phyloP scores from a whole-genome alignment of 768 basidiomycete genomes.

The Leccinum uliginosum region DNA sequence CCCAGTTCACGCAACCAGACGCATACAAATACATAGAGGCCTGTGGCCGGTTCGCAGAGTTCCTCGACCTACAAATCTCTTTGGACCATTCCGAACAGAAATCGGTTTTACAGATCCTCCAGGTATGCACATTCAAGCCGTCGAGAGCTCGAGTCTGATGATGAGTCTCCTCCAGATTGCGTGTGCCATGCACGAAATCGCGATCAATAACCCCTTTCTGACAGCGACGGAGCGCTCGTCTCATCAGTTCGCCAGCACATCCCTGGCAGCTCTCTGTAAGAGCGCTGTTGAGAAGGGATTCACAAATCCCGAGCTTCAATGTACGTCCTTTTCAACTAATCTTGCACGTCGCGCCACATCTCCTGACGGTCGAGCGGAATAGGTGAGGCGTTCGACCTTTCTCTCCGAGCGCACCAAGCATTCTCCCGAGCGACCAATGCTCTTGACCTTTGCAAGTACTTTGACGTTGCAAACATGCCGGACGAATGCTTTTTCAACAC shows the following conservation, averaged over 20 bases:
- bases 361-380: constrained; percentile 3
- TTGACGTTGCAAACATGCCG: neutral
- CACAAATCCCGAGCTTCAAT: neutral
- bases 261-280: constrained; percentile 9
- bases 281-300: neutral
- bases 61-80: constrained; percentile 2
- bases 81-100: constrained; percentile 10
- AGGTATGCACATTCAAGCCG: constrained; percentile 9
- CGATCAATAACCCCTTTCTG: constrained; percentile 12
- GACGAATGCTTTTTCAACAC: neutral
- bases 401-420: neutral
- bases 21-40: constrained; percentile 2
- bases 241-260: constrained; percentile 6
- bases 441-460: constrained; percentile 5
- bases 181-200: constrained; percentile 23
- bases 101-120: constrained; percentile 15
- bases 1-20: constrained; percentile 14
- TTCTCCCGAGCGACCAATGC: neutral
- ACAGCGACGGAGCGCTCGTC: neutral
- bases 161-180: constrained; percentile 12
- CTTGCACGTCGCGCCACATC: neutral
- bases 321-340: constrained; percentile 8
- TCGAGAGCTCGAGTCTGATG: neutral
- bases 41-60: constrained; percentile 9
- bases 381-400: constrained; percentile 8